Percentiles rank a stretch among this genome's conserved stretches.
phyloP scores from a whole-genome alignment of 495 filamentous ascomycete genomes.

The Umbilicaria muhlenbergii region DNA sequence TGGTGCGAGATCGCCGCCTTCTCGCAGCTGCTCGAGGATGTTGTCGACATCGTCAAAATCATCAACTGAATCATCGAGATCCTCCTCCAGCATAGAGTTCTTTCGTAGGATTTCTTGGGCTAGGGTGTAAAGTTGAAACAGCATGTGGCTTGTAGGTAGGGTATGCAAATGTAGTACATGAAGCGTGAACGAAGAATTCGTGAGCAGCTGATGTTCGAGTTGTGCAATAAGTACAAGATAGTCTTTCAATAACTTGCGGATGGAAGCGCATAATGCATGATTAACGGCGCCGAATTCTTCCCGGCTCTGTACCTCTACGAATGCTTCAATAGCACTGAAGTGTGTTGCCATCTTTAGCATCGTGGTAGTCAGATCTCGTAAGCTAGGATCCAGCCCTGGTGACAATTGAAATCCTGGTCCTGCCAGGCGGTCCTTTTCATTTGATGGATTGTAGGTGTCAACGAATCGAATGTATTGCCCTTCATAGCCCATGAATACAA shows the following conservation, averaged over 20 bases:
- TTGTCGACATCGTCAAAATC: slow-evolving; percentile 76
- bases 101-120: slow-evolving; percentile 75
- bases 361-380: slow-evolving; percentile 71
- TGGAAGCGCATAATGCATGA: slow-evolving; percentile 85
- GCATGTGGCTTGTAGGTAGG: slow-evolving; percentile 74
- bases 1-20: slow-evolving; percentile 60
- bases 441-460: slow-evolving; percentile 61
- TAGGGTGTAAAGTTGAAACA: slow-evolving; percentile 73
- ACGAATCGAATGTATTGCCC: slow-evolving; percentile 87
- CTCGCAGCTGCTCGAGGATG: slow-evolving; percentile 64
- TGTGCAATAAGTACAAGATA: slow-evolving; percentile 87
- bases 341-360: slow-evolving; percentile 95
- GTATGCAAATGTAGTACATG: slow-evolving; percentile 87
- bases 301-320: slow-evolving; percentile 83
- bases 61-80: slow-evolving; percentile 68
- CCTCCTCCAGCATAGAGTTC: slow-evolving; percentile 77
- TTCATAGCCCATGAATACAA: slow-evolving; percentile 97
- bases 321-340: slow-evolving; percentile 77
- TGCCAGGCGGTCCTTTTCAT: slow-evolving; percentile 70
- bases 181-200: slow-evolving; percentile 72
- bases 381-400: slow-evolving; percentile 73
- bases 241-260: slow-evolving; percentile 80
- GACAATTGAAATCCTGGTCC: slow-evolving; percentile 70
- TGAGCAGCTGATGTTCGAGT: slow-evolving; percentile 80
- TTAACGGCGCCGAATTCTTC: slow-evolving; percentile 94